Percentiles rank a stretch among this genome's conserved stretches.
Conservation (phyloP, 202 grass and related monocot genomes). For the Tripidium arundinaceum region DNA sequence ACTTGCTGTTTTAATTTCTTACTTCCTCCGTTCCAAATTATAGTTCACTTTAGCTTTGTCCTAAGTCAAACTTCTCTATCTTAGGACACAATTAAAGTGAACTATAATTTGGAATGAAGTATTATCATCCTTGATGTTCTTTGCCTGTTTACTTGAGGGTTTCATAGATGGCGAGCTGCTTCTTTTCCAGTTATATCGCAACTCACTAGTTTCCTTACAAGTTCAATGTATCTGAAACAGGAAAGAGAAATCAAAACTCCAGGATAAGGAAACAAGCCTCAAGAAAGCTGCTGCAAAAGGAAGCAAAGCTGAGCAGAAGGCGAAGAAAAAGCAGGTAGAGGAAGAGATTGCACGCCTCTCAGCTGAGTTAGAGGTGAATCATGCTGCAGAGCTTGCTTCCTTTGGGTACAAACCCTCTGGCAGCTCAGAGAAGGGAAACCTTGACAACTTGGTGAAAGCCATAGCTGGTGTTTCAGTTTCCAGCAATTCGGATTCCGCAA, state of each 20-base stretch:
- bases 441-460: slow-evolving; percentile 81
- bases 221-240: slow-evolving; percentile 37
- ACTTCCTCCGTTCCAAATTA: neutral
- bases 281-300: slow-evolving; percentile 94
- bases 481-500: slow-evolving; percentile 46
- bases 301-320: slow-evolving; percentile 95
- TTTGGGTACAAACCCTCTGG: slow-evolving; percentile 62
- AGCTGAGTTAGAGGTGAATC: slow-evolving; percentile 68
- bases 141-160: neutral
- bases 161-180: neutral
- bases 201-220: neutral
- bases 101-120: neutral
- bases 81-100: neutral
- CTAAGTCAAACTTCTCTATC: neutral
- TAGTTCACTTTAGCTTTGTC: neutral
- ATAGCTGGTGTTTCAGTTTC: slow-evolving; percentile 75
- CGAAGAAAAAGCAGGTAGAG: slow-evolving; percentile 94
- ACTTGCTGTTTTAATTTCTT: neutral
- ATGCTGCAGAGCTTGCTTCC: slow-evolving; percentile 65
- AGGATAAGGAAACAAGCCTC: slow-evolving; percentile 84
- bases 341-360: slow-evolving; percentile 65
- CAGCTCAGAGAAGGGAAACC: slow-evolving; percentile 54
- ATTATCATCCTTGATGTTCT: neutral
- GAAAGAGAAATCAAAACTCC: slow-evolving; percentile 79
- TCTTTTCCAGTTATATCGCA: neutral